Conservation (phyloP, 306 rosid genomes). For the Castanospermum australe region DNA sequence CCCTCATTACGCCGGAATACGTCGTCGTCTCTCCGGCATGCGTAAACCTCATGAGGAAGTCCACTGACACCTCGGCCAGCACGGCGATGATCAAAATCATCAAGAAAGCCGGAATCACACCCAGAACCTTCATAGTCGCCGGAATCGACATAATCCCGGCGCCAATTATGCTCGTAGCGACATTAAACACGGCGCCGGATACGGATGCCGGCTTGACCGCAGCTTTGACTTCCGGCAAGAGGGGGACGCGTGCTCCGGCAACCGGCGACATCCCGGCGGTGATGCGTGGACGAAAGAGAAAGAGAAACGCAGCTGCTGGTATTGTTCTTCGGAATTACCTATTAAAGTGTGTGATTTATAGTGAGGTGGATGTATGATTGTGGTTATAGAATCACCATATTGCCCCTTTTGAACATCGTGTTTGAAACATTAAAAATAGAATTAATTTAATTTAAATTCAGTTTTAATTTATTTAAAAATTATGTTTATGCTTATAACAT, state of each 20-base stretch:
- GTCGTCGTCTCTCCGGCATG: conserved; percentile 65
- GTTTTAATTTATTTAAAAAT: too few relatives aligned
- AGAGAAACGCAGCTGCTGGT: not conserved
- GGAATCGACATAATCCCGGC: conserved; percentile 99
- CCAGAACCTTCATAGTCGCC: conserved; percentile 78
- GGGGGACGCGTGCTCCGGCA: conserved; percentile 40
- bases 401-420: not conserved
- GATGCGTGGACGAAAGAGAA: not conserved
- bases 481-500: too few relatives aligned
- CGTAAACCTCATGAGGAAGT: conserved; percentile 78
- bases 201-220: conserved; percentile 43
- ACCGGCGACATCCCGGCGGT: conserved; percentile 58
- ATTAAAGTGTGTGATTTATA: not conserved
- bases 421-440: too few relatives aligned
- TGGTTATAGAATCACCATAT: conserved; percentile 30
- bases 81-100: conserved; percentile 60
- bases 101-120: conserved; percentile 68
- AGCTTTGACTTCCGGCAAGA: conserved; percentile 32
- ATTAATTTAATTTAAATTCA: too few relatives aligned
- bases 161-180: conserved; percentile 82
- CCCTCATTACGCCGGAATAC: conserved; percentile 87
- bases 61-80: conserved; percentile 65
- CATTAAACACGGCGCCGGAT: conserved; percentile 80
- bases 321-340: not conserved
- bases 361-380: not conserved